Base-by-base conservation (phyloP, 2,329 filamentous ascomycete genomes). In the Endocalyx cinctus region DNA sequence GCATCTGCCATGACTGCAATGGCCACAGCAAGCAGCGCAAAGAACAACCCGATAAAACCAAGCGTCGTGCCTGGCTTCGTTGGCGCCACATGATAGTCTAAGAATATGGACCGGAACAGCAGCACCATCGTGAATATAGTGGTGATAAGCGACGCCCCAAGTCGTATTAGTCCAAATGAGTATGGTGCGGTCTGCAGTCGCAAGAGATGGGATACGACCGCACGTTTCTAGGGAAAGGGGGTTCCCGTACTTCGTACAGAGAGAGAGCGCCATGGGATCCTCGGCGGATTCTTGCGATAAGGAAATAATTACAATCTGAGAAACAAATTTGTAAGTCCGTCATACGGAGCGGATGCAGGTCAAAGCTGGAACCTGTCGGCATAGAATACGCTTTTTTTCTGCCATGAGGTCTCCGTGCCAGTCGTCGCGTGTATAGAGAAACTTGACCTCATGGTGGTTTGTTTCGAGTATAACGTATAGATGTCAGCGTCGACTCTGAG, bases 1-100 rank as follows among this genome's bases (percentile, higher is more conserved):
- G 39, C 37, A 14, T 32, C 29, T 2, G 33, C 39, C 36, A 42
- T 34, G 12, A 31, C n/a, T 5, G 29, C 30, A 10, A 42, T 23
- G 7, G 29, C 20, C 1, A 25, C 14, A 11, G 39, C 30, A 11
- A 42, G 34, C 6, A 37, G 14, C 4, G 33, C 20, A 4, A 36
- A 32, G 17, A 39, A 39, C 6, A 42, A 15, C 4, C 30, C 37
- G 14, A 42, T 34, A 10, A 42, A 19, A 15, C 27, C 33, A 10
- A 42, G 26, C 6, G 36, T 42, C n/a, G 31, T 17, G 5, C 16
- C 28, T 17, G 33, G 33, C 18, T 29, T 26, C 5, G 30, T 22
- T 10, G 15, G 13, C 10, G 30, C 12, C 1, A 25, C 29, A 20
- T 32, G 30, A 14, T 42, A 34, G 16, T 39, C 33, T 8, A 23